Base-by-base conservation (phyloP, 257 asterid genomes). In the Eucommia ulmoides region DNA sequence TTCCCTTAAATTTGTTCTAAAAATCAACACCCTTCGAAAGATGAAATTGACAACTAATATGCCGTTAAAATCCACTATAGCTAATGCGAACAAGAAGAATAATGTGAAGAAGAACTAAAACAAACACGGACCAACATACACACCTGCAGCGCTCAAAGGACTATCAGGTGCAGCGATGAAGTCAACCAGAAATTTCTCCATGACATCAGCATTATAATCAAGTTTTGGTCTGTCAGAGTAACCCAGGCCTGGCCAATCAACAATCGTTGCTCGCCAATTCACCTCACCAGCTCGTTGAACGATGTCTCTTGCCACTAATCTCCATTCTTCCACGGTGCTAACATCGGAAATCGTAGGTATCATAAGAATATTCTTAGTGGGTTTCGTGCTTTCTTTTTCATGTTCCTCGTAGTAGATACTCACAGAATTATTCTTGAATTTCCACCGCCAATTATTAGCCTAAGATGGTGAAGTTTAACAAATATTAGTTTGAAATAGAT, bases 191-290 rank as follows among this genome's bases (percentile, higher is more conserved):
- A 88, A 88, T 56, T 65, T 77, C 70, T 88, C 97, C 95, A 88
- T 81, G 14, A 88, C 87, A 64, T 75, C 89, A 25, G 93, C 92
- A 64, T 70, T 68, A 22, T 88, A 88, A 22, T 88, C 87, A 45
- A 88, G 76, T 65, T 82, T 88, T 15, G 95, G 97, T 50, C 97
- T 65, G 54, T 79, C 95, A 45, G 95, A 88, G 76, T 75, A 72
- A 24, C 97, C 97, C 60, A 88, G 60, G 33, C 97, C 97, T 24
- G 97, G 97, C 95, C 97, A 88, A 74, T 88, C 97, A 61, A 88
- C 82, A 65, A 88, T 79, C 18, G 94, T 77, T 53, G 94, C 83
- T 20, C 69, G 78, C 66, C 79, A 84, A 58, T 71, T 68, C 50
- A 65, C 54, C 26, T 33, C 64, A 24, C 74, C 78, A 50, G 64